These are phyloP conservation scores for Boletus rufocinnamomeus DNA, from an alignment of 768 basidiomycete genomes.

Conservation along the genomic window DNA sequence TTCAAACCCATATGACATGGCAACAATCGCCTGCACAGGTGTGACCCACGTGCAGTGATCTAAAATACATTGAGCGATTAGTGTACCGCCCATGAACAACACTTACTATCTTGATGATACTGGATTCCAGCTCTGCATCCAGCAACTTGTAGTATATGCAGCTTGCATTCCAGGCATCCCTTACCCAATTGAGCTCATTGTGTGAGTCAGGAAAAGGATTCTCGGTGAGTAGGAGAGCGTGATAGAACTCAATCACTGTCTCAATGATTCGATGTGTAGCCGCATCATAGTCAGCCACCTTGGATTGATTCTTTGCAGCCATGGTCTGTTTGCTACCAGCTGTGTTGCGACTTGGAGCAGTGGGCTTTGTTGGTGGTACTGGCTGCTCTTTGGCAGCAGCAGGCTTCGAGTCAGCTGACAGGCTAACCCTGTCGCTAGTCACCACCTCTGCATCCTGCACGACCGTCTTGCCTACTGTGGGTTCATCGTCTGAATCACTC, in stretches of 20 bases:
- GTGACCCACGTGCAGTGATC: too few relatives aligned
- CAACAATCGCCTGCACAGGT: too few relatives aligned
- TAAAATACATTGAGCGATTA: background rate
- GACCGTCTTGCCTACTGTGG: too few relatives aligned
- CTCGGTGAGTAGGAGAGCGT: background rate
- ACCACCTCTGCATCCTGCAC: too few relatives aligned
- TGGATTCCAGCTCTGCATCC: background rate
- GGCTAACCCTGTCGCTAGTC: too few relatives aligned
- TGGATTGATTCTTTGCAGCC: background rate
- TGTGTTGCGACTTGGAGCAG: too few relatives aligned
- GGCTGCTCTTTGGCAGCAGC: too few relatives aligned
- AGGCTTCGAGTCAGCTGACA: too few relatives aligned
- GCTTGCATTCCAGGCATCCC: background rate
- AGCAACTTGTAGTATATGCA: background rate
- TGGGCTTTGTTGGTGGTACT: too few relatives aligned
- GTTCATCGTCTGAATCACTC: too few relatives aligned
- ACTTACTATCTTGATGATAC: background rate
- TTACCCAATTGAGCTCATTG: background rate
- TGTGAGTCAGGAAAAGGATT: background rate
- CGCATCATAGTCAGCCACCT: background rate
- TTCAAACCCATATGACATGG: background rate
- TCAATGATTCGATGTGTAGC: background rate
- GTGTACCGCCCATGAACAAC: too few relatives aligned
- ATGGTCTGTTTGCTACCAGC: background rate
- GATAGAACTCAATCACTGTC: background rate